phyloP scores from a whole-genome alignment of 2,329 filamentous ascomycete genomes.

The Plectosphaerella cucumerina region DNA sequence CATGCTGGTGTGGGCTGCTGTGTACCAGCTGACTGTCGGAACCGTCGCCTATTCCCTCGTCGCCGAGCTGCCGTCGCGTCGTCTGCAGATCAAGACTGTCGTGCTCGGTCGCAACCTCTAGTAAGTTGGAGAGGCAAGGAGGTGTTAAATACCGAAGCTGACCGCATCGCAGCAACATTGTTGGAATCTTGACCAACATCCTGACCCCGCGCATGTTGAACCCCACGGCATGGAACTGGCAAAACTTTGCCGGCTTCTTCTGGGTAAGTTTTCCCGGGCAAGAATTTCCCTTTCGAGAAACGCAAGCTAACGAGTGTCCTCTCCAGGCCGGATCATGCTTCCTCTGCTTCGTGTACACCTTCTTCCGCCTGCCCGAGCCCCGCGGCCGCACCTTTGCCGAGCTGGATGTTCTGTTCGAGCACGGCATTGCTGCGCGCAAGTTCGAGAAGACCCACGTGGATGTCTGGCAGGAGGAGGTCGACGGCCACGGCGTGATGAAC shows the following conservation, averaged over 20 bases:
- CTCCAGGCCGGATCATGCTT: constrained; percentile 65
- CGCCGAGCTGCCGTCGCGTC: constrained; percentile 74
- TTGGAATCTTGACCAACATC: constrained; percentile 76
- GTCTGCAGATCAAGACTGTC: constrained; percentile 87
- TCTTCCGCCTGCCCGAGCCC: constrained; percentile 78
- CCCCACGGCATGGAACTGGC: constrained; percentile 81
- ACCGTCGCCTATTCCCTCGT: constrained; percentile 90
- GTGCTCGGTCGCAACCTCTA: constrained; percentile 78
- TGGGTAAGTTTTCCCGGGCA: constrained; percentile 47
- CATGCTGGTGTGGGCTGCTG: constrained; percentile 78
- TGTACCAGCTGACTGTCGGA: constrained; percentile 83
- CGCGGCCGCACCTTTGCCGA: constrained; percentile 79
- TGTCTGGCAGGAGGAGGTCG: constrained; percentile 49
- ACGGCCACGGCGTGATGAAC: constrained; percentile 38
- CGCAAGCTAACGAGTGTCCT: constrained; percentile 12
- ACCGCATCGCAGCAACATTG: constrained; percentile 56
- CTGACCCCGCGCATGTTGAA: constrained; percentile 93
- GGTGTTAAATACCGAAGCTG: constrained; percentile 1
- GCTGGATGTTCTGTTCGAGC: constrained; percentile 79
- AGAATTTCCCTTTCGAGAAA: background rate
- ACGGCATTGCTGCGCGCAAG: constrained; percentile 64
- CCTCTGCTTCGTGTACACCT: constrained; percentile 75
- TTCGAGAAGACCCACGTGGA: constrained; percentile 59
- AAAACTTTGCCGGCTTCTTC: constrained; percentile 84
- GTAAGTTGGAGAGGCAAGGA: constrained; percentile 29